phyloP scores from a whole-genome alignment of 1,284 basidiomycete species.

The Mycena sp. region DNA sequence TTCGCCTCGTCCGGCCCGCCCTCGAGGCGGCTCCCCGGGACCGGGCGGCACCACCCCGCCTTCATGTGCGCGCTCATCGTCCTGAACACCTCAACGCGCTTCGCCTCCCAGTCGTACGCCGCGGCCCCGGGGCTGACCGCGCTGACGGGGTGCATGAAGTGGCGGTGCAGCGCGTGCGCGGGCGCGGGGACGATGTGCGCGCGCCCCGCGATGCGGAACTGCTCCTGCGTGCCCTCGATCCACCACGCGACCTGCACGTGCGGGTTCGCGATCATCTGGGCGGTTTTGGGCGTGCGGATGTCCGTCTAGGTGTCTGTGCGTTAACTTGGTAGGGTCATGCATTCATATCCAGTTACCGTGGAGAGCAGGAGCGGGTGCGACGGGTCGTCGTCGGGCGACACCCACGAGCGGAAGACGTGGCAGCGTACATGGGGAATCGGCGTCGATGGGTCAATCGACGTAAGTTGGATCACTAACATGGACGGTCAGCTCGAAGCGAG shows the following conservation, averaged over 20 bases:
- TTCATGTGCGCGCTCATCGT: conserved; percentile 64
- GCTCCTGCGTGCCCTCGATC: conserved; percentile 62
- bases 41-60: conserved; percentile 71
- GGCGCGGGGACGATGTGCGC: conserved; percentile 57
- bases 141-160: conserved; percentile 38
- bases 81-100: conserved; percentile 62
- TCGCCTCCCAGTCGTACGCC: conserved; percentile 69
- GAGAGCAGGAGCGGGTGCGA: conserved; percentile 62
- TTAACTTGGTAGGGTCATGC: conserved; percentile 27
- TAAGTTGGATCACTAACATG: conserved; percentile 65
- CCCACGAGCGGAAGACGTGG: conserved; percentile 64
- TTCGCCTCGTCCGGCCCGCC: conserved; percentile 61
- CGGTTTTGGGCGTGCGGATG: conserved; percentile 66
- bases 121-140: conserved; percentile 32
- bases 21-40: conserved; percentile 59
- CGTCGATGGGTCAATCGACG: conserved; percentile 58
- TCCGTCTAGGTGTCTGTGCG: too few relatives aligned
- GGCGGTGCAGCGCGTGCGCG: conserved; percentile 41
- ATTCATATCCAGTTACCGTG: conserved; percentile 50
- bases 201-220: conserved; percentile 65
- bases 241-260: conserved; percentile 68
- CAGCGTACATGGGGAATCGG: conserved; percentile 65
- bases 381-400: conserved; percentile 50
- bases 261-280: conserved; percentile 55
- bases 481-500: background rate